Conservation (phyloP, 768 basidiomycete genomes). For the Lentinula boryana region DNA sequence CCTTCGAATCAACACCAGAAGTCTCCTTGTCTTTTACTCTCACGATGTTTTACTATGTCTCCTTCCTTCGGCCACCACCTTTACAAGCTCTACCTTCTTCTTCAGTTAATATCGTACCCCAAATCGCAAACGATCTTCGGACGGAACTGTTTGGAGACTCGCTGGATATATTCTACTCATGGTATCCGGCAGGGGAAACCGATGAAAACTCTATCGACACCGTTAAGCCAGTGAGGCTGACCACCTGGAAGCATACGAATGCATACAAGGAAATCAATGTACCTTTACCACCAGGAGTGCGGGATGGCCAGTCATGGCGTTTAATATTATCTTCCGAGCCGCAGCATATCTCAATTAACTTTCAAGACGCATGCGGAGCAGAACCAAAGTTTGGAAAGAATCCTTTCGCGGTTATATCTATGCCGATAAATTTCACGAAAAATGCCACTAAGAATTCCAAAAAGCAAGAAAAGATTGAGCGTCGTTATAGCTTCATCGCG, state of each 20-base stretch:
- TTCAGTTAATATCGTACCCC: conserved; percentile 64
- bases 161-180: conserved; percentile 67
- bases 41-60: conserved; percentile 82
- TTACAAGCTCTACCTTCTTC: conserved; percentile 34
- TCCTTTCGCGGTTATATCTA: conserved; percentile 62
- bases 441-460: conserved; percentile 17
- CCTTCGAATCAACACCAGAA: neutral
- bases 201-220: conserved; percentile 15
- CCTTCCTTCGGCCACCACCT: conserved; percentile 85
- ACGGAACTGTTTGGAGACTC: conserved; percentile 58
- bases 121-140: conserved; percentile 85
- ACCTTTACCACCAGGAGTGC: conserved; percentile 48
- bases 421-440: conserved; percentile 49
- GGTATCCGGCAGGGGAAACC: conserved; percentile 32
- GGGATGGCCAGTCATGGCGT: conserved; percentile 56
- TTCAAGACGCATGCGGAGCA: conserved; percentile 22
- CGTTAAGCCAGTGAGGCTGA: conserved; percentile 55
- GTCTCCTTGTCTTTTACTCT: neutral
- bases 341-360: conserved; percentile 18
- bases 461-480: conserved; percentile 58
- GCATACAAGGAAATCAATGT: conserved; percentile 76
- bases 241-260: conserved; percentile 58
- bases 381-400: conserved; percentile 30
- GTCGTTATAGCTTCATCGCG: conserved; percentile 40
- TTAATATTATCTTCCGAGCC: conserved; percentile 49